Evolutionary conservation across 805 yeast species (phyloP).

Genomic region (Ogataea nonfermentans): DNA sequence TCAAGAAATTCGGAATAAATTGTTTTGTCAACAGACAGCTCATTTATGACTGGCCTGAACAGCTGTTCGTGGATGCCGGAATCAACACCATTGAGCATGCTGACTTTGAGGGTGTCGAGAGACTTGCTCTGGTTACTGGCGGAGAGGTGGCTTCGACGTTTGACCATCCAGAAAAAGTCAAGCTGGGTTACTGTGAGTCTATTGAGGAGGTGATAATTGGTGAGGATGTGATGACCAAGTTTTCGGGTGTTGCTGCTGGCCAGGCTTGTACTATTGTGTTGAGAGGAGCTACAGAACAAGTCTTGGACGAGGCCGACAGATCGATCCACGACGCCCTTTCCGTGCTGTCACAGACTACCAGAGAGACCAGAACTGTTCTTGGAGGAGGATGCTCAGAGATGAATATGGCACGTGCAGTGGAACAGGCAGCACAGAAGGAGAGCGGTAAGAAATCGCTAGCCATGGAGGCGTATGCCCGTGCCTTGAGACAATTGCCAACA

Average conservation of each 20-base stretch:
- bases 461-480: constrained; percentile 90
- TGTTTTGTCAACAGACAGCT: constrained; percentile 94
- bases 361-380: constrained; percentile 84
- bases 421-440: constrained; percentile 84
- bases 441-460: constrained; percentile 94
- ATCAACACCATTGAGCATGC: constrained; percentile 97
- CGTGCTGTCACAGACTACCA: constrained; percentile 91
- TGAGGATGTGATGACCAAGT: constrained; percentile 84
- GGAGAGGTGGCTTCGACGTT: constrained; percentile 98
- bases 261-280: constrained; percentile 95
- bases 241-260: constrained; percentile 94
- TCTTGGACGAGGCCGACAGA: constrained; percentile 95
- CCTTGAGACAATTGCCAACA: constrained; percentile 91
- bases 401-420: constrained; percentile 98
- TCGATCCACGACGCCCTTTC: constrained; percentile 96
- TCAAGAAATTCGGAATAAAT: constrained; percentile 75
- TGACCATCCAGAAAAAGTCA: constrained; percentile 84
- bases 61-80: constrained; percentile 79
- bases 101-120: constrained; percentile 96
- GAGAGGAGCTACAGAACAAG: constrained; percentile 98
- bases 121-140: constrained; percentile 94
- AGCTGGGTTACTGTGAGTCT: constrained; percentile 80
- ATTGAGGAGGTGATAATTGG: constrained; percentile 94
- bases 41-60: constrained; percentile 98
- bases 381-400: constrained; percentile 92